Conservation (phyloP, 192 early-diverging fungal species). For the Bifiguratus adelaidae region DNA sequence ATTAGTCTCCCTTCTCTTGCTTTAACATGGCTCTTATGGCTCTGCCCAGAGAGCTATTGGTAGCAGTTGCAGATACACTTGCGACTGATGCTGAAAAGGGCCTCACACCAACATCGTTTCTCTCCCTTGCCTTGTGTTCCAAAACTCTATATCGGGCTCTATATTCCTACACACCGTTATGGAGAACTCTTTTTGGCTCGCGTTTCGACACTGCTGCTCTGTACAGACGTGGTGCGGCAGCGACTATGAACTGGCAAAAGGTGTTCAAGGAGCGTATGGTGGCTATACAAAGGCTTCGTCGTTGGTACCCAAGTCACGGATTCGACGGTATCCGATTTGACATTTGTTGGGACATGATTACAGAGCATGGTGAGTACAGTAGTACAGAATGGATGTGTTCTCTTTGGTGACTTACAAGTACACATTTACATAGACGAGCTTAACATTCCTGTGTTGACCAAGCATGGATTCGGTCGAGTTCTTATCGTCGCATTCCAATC, state of each 20-base stretch:
- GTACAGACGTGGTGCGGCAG: slow-evolving; percentile 10
- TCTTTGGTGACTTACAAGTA: slow-evolving; percentile 1
- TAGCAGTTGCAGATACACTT: slow-evolving; percentile 7
- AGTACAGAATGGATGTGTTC: neutral
- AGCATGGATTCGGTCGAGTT: slow-evolving; percentile 17
- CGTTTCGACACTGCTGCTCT: slow-evolving; percentile 27
- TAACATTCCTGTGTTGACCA: slow-evolving; percentile 15
- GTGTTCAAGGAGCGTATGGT: slow-evolving; percentile 10
- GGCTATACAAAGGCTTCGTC: slow-evolving; percentile 5
- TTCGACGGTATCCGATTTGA: slow-evolving; percentile 14
- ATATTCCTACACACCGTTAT: slow-evolving; percentile 10
- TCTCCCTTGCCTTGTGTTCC: slow-evolving; percentile 10
- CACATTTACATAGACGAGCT: slow-evolving; percentile 11
- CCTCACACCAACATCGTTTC: slow-evolving; percentile 9
- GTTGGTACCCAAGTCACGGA: slow-evolving; percentile 2
- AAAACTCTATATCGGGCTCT: slow-evolving; percentile 6
- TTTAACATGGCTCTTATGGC: slow-evolving; percentile 3
- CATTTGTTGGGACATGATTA: slow-evolving; percentile 25
- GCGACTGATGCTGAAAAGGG: slow-evolving; percentile 4
- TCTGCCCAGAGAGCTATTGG: slow-evolving; percentile 17
- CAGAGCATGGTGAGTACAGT: slow-evolving; percentile 20
- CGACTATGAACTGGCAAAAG: slow-evolving; percentile 11
- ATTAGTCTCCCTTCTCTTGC: no score
- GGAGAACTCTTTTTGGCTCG: slow-evolving; percentile 10
- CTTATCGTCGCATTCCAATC: slow-evolving; percentile 14